These are phyloP conservation scores for Monosporascus ibericus DNA, from an alignment of 2,329 filamentous ascomycete genomes.

Conservation along the genomic window DNA sequence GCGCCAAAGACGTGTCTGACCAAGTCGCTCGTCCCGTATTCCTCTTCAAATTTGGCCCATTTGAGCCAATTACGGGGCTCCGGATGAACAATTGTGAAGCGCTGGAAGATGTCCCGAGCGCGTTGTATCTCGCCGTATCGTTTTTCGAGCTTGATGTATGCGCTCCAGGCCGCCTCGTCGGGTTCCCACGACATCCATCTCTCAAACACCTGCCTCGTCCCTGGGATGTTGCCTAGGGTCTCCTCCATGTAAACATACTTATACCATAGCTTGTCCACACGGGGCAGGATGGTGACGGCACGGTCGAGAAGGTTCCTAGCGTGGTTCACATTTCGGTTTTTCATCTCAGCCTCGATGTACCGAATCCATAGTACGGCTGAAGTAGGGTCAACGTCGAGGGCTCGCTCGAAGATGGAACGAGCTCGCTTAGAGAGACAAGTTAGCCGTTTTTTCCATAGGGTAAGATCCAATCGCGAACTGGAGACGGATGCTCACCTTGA, in stretches of 20 bases:
- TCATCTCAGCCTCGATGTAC: conserved; percentile 96
- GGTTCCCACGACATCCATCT: conserved; percentile 99
- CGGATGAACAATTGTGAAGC: conserved; percentile 87
- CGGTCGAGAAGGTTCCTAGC: conserved; percentile 90
- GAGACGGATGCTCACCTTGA: conserved; percentile 31
- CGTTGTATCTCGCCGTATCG: conserved; percentile 87
- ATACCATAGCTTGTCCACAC: conserved; percentile 97
- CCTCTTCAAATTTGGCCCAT: conserved; percentile 96
- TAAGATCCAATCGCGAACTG: too few species aligned
- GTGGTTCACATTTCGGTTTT: conserved; percentile 91
- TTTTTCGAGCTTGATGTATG: conserved; percentile 97
- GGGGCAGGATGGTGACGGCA: conserved; percentile 84
- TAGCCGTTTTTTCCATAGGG: background rate
- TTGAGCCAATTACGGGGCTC: conserved; percentile 98
- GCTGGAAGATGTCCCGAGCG: conserved; percentile 82
- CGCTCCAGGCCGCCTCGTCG: conserved; percentile 89
- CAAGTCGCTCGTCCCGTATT: conserved; percentile 83
- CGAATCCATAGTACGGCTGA: conserved; percentile 83
- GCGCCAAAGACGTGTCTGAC: conserved; percentile 88
- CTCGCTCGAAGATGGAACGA: conserved; percentile 88
- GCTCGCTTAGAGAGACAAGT: conserved; percentile 50
- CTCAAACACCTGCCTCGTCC: conserved; percentile 90
- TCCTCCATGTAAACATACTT: conserved; percentile 99
- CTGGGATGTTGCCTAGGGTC: conserved; percentile 89
- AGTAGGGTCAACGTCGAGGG: conserved; percentile 85